Base-by-base conservation (phyloP, 305 asterid species). In the Striga hermonthica region DNA sequence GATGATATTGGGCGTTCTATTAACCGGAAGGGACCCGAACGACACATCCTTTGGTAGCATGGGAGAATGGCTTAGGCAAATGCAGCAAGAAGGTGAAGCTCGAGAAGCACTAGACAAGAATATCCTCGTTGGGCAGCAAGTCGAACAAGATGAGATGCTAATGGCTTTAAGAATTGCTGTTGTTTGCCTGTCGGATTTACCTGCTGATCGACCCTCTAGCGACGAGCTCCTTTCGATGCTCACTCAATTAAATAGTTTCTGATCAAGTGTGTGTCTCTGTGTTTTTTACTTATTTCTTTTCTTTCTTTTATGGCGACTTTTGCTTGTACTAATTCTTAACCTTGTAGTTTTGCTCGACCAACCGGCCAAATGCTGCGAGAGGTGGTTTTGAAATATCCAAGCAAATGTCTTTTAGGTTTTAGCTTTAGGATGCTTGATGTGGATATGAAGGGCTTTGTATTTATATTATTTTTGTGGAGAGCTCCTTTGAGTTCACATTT, bases 201-300 rank as follows among this genome's bases (percentile, higher is more conserved):
- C 98, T 3, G 89, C 90, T 1, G 94, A 93, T 60, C 94, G 97
- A 1, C 97, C 98, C 67, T 93, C 98, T 3, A 90, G 86, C 37
- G 98, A 90, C 22, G 98, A 90, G 78, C 95, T 92, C 14, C 92
- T 84, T 47, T 90, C 98, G 7, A 92, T 90, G 97, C 98, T 92
- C 72, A 92, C 98, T 35, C 96, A 92, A 60, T 60, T 92, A 37
- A 89, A 87, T 59, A 92, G 98, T 66, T 92, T 87, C 76, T 90
- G 79, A 84, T n/a, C n/a, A n/a, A 75, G 44, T 35, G 15, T 3
- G 37, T 34, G 15, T 52, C 35, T 52, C 1, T 22, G 31, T 22
- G 31, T 22, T 22, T 22, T 22, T 22, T 22, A 22, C 31, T 22
- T n/a, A n/a, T 22, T 22, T 22, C 31, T 22, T 22, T 22, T 22